Base-by-base conservation (phyloP, 306 rosid species). In the Sphenostylis stenocarpa region DNA sequence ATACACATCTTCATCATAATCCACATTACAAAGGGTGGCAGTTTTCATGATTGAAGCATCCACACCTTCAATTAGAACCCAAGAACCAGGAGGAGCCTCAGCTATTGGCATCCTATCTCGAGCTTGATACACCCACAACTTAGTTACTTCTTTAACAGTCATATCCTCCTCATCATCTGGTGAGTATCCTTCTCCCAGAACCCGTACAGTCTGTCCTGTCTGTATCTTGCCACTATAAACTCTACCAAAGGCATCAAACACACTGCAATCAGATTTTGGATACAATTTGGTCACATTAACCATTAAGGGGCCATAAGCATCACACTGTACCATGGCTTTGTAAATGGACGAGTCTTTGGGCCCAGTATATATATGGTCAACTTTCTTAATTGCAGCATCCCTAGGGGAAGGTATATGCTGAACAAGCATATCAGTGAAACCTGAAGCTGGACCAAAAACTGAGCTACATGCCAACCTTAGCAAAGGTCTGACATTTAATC, bases 1-100 rank as follows among this genome's bases (percentile, higher is more conserved):
- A 85, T 90, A 92, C 3, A 84, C 94, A 84, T 92, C 99, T 85
- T 95, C 97, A 39, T 89, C 99, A 73, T 74, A 88, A 70, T 87
- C 87, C 77, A 85, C 89, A 68, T 86, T 88, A 79, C 97, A 90
- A 10, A 95, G 86, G 28, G 99, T 90, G 75, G 99, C 99, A 5
- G 99, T 92, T 89, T 95, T 95, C 99, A 95, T 95, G 31, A 95
- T 95, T 41, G 97, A 95, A 84, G 99, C 97, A 86, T 95, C 99
- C 82, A 95, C 99, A 16, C 97, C 99, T 87, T 95, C 99, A 73
- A 92, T 95, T 65, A 95, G 92, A 81, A 95, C 97, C 99, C 99
- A 95, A 52, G 94, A 84, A 82, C 99, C 99, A 19, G 97, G 97
- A 85, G 85, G 92, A 57, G 97, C 99, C 91, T 95, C 99, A 0